Evolutionary conservation across 1,284 basidiomycete genomes (phyloP).

Genomic region (Trichosporon coremiiforme): DNA sequence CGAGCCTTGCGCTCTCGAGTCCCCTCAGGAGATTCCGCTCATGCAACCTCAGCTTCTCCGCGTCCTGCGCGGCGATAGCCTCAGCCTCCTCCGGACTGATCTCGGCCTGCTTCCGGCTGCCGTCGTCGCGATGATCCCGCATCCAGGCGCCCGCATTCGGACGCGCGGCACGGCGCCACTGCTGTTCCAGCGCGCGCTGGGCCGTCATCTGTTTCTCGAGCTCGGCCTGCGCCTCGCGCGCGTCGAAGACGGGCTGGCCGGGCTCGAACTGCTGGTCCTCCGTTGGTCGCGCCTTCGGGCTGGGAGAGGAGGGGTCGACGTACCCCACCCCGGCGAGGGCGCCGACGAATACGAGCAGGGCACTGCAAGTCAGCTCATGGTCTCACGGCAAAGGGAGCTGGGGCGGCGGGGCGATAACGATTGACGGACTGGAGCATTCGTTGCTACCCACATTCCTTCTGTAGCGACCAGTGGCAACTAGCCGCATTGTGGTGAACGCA

Average conservation of each 20-base stretch:
- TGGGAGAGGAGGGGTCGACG: conserved; percentile 36
- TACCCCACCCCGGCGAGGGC: conserved; percentile 55
- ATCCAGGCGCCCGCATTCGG: conserved; percentile 56
- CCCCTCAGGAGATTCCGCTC: neutral
- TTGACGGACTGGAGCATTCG: too few species aligned
- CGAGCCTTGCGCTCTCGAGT: neutral
- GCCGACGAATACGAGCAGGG: conserved; percentile 53
- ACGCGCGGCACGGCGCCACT: conserved; percentile 50
- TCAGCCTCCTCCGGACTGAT: neutral
- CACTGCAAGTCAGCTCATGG: conserved; percentile 39
- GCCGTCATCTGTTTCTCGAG: conserved; percentile 41
- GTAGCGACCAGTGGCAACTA: too few species aligned
- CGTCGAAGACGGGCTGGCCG: conserved; percentile 46
- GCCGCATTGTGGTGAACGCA: too few species aligned
- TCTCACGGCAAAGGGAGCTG: too few species aligned
- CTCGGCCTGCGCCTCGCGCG: conserved; percentile 29
- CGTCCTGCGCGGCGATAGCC: neutral
- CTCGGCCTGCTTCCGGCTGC: conserved; percentile 28
- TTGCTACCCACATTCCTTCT: too few species aligned
- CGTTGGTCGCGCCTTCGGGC: conserved; percentile 10
- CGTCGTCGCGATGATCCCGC: conserved; percentile 49
- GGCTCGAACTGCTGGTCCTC: conserved; percentile 36
- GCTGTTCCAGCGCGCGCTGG: conserved; percentile 47
- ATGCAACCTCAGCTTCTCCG: neutral
- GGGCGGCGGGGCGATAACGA: too few species aligned